These are phyloP conservation scores for Edaphochlamys debaryana DNA, from an alignment of 139 green algal species.

Conservation along the genomic window DNA sequence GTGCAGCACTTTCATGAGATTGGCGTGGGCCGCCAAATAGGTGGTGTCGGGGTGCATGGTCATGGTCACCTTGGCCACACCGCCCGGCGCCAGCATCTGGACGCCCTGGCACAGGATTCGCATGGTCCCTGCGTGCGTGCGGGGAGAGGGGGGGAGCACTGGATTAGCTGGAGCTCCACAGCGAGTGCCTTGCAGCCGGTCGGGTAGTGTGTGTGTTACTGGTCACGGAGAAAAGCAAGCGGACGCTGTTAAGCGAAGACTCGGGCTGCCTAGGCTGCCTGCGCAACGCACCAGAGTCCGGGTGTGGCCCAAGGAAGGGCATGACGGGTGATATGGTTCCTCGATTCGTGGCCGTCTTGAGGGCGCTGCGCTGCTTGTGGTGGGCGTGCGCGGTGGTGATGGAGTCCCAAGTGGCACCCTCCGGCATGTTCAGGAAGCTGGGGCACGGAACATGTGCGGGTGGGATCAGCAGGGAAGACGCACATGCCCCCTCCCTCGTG, in stretches of 20 bases:
- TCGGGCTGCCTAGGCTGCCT: too few relatives aligned
- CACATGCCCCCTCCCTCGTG: too few relatives aligned
- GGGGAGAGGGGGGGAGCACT: too few relatives aligned
- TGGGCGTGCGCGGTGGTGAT: not conserved
- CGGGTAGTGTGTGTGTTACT: too few relatives aligned
- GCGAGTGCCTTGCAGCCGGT: too few relatives aligned
- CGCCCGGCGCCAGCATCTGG: constrained; percentile 12
- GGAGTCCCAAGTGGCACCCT: not conserved
- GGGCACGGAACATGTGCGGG: not conserved
- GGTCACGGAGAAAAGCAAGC: too few relatives aligned
- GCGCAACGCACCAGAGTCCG: too few relatives aligned
- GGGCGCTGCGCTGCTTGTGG: not conserved
- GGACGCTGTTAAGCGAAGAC: too few relatives aligned
- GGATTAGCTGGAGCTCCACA: too few relatives aligned
- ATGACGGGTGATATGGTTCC: constrained; percentile 17
- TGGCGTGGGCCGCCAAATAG: not conserved
- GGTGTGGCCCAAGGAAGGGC: constrained; percentile 24
- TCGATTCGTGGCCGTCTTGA: constrained; percentile 7
- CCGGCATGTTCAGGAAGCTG: not conserved
- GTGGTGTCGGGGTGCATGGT: constrained; percentile 29
- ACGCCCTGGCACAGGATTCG: constrained; percentile 22
- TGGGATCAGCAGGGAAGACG: too few relatives aligned
- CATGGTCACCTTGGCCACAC: not conserved
- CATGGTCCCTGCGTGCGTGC: too few relatives aligned
- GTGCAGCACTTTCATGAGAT: constrained; percentile 27